Conservation (phyloP, 78 protist genomes). For the Isochrysis galbana region DNA sequence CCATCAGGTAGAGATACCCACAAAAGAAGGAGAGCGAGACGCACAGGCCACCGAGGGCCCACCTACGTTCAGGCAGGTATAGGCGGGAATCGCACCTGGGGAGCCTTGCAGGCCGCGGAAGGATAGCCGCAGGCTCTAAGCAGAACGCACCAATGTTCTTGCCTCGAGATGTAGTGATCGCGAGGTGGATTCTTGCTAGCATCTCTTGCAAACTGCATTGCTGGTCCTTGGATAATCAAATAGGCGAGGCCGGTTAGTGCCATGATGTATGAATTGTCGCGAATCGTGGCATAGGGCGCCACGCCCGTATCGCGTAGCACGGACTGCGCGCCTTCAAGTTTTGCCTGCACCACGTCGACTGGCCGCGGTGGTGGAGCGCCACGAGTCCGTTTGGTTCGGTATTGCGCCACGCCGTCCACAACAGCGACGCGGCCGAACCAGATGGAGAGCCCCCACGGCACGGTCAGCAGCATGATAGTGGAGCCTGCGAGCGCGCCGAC, state of each 20-base stretch:
- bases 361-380: no score
- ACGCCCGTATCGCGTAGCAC: conserved; percentile 8
- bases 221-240: conserved; percentile 70
- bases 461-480: conserved; percentile 86
- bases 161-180: no score
- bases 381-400: no score
- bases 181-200: no score
- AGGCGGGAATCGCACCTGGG: no score
- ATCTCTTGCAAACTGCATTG: no score
- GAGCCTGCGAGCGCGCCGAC: conserved; percentile 90
- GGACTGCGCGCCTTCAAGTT: background rate
- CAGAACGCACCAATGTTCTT: no score
- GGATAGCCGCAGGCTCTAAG: no score
- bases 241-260: conserved; percentile 37
- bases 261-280: conserved; percentile 58
- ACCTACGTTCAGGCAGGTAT: conserved; percentile 29
- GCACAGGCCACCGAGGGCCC: conserved; percentile 63
- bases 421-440: background rate
- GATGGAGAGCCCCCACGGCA: conserved; percentile 69
- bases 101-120: no score
- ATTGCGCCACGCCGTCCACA: no score
- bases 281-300: background rate
- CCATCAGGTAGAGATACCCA: conserved; percentile 34
- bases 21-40: conserved; percentile 30
- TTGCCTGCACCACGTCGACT: no score